A percentile compares a stretch with the other conserved stretches of the same genome.
Conservation (phyloP, 2,329 filamentous ascomycete species). For the Fusarium poae region DNA sequence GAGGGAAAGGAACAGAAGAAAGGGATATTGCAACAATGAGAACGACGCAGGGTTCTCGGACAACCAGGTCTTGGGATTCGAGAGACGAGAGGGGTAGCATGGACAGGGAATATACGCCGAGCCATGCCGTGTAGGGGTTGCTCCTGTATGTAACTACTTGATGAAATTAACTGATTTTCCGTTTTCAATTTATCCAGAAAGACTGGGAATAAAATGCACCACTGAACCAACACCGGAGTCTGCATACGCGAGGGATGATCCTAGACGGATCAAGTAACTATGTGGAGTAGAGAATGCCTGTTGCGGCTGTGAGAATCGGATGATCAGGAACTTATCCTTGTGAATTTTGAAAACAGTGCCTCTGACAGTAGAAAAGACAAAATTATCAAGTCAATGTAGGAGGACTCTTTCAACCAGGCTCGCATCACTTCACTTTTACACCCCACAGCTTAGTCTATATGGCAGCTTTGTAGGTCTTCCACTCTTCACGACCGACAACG, state of each 20-base stretch:
- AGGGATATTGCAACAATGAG: conserved; percentile 1
- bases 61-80: conserved; percentile 12
- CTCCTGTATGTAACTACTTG: not conserved
- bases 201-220: not conserved
- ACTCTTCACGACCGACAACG: too few species aligned
- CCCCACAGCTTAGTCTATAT: not conserved
- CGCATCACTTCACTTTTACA: not conserved
- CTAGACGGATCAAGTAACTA: not conserved
- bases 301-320: not conserved
- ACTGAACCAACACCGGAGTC: not conserved
- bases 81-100: conserved; percentile 14
- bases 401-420: not conserved
- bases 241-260: conserved; percentile 4
- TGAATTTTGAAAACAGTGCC: not conserved
- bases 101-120: conserved; percentile 24
- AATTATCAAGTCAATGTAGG: not conserved
- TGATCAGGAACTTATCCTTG: not conserved
- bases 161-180: not conserved
- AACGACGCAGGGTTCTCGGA: not conserved
- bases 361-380: not conserved
- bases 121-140: conserved; percentile 12
- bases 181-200: conserved; percentile 1
- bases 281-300: not conserved
- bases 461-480: not conserved
- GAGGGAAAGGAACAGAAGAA: not conserved